These are phyloP conservation scores for Quambalaria eucalypti DNA, from an alignment of 1,284 basidiomycete genomes.

Conservation along the genomic window DNA sequence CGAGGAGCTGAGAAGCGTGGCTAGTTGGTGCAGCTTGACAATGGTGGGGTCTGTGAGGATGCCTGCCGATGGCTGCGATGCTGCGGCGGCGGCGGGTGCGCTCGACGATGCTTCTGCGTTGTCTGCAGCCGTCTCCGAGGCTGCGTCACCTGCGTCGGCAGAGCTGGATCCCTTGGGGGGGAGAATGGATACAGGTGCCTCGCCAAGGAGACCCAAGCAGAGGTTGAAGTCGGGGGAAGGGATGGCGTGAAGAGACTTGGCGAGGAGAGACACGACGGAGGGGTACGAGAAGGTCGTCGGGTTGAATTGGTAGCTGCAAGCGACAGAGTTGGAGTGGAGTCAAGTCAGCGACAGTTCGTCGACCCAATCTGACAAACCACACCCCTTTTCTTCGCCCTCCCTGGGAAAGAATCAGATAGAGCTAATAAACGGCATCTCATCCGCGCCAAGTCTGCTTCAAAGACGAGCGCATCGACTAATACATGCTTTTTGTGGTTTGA, in stretches of 20 bases:
- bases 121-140: constrained; percentile 10
- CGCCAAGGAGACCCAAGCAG: constrained; percentile 78
- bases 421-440: too few relatives aligned
- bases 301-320: constrained; percentile 87
- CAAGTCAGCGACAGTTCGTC: neutral
- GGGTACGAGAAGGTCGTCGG: constrained; percentile 83
- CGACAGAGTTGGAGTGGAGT: neutral
- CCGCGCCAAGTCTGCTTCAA: too few relatives aligned
- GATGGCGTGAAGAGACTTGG: constrained; percentile 79
- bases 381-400: neutral
- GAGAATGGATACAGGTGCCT: constrained; percentile 44
- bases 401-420: too few relatives aligned
- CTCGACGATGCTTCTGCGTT: constrained; percentile 54
- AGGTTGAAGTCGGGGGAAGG: constrained; percentile 78
- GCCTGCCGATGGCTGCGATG: constrained; percentile 23
- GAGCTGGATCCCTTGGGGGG: constrained; percentile 13
- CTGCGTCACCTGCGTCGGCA: constrained; percentile 11
- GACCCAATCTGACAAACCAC: neutral
- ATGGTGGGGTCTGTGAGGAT: constrained; percentile 53
- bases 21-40: constrained; percentile 64
- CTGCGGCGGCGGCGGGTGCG: neutral
- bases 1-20: constrained; percentile 71
- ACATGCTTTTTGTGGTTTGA: too few relatives aligned
- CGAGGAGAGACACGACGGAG: constrained; percentile 83
- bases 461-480: neutral